These are phyloP conservation scores for Ceratocystis alfenasii DNA, from an alignment of 2,329 filamentous ascomycete genomes.

Conservation along the genomic window DNA sequence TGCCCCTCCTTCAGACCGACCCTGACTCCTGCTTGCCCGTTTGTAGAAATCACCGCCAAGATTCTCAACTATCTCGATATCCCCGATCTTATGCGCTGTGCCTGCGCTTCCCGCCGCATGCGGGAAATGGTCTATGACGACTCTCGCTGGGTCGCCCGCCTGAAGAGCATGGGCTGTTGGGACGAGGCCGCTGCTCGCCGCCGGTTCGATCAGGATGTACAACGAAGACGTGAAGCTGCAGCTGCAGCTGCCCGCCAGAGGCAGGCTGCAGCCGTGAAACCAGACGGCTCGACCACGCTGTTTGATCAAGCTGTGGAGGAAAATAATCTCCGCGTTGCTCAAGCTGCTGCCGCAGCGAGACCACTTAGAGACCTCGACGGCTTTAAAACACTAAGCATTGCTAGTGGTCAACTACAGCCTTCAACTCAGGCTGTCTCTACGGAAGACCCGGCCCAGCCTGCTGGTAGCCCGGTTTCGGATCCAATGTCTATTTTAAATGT, in stretches of 20 bases:
- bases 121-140: slow-evolving; percentile 99
- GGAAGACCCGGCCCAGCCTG: slow-evolving; percentile 26
- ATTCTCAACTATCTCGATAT: slow-evolving; percentile 86
- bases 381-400: slow-evolving; percentile 64
- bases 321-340: slow-evolving; percentile 28
- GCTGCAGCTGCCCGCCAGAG: slow-evolving; percentile 26
- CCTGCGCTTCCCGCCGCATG: slow-evolving; percentile 71
- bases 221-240: slow-evolving; percentile 46
- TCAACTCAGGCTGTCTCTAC: neutral
- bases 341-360: slow-evolving; percentile 18
- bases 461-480: slow-evolving; percentile 37
- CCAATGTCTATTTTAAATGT: slow-evolving; percentile 55
- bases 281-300: slow-evolving; percentile 42
- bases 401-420: slow-evolving; percentile 24
- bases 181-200: slow-evolving; percentile 75
- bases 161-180: slow-evolving; percentile 85
- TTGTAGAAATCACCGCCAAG: slow-evolving; percentile 66
- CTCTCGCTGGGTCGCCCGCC: slow-evolving; percentile 77
- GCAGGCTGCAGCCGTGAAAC: slow-evolving; percentile 22
- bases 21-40: neutral
- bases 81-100: slow-evolving; percentile 72
- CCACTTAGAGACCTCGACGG: slow-evolving; percentile 43
- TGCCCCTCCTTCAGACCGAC: neutral
- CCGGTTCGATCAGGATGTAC: slow-evolving; percentile 61
- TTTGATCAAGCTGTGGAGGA: slow-evolving; percentile 63